Evolutionary conservation across 148 eudicot genomes (phyloP), one percentile per base, ranked within the genome.

Genomic region (Persicaria maculosa): DNA sequence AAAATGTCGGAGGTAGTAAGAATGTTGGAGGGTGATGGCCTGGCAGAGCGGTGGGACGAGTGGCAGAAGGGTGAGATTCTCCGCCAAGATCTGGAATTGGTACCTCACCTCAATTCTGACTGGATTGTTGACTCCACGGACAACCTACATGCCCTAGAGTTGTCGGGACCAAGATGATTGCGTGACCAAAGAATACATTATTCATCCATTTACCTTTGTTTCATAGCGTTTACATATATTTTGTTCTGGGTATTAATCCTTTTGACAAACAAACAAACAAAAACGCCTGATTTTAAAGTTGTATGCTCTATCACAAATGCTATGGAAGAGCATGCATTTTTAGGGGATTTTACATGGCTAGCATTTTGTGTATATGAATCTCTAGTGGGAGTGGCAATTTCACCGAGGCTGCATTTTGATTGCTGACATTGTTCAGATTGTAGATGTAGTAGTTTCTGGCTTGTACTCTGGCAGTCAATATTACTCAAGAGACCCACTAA

Each of bases 41-140:
- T 74, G 20, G 76, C 76, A 17, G 76, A 74, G 52, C 19, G 76
- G 54, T 86, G 89, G 89, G 87, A 86, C 0, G 87, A 86, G 71
- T 86, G 89, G 87, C 89, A 86, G 45, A 83, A 81, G 75, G 88
- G 72, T 36, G 88, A 83, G 69, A 78, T 85, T 44, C 53, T 74
- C 50, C 82, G 83, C 7, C 82, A 81, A 57, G 89, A 86, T 14
- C 50, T 80, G 16, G 82, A 80, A 57, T 69, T 79, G 6, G 78
- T 74, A 8, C 75, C 82, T 8, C 78, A 72, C 69, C 74, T 72
- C 0, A 77, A 64, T 71, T 74, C 80, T 7, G 85, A 82, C 62
- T 82, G 85, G 85, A 71, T 82, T 45, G 54, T 77, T 4, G 85
- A 82, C 55, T 82, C 85, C 0, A 82, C 82, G 0, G 80, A 79